Evolutionary conservation across 108 stramenopile genomes (phyloP).

Genomic region (Mayamaea pseudoterrestris): DNA sequence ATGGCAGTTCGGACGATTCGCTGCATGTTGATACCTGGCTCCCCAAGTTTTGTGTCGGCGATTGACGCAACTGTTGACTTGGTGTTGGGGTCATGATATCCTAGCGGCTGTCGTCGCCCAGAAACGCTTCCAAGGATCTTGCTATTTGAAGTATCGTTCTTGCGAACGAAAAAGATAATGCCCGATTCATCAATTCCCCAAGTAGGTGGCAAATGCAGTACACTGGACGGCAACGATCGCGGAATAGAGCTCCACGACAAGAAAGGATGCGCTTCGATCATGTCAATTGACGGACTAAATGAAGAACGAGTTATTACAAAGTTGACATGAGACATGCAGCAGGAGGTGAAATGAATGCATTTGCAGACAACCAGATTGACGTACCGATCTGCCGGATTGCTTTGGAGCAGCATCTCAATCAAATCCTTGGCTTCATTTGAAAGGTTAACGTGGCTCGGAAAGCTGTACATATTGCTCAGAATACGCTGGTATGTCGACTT

Average conservation of each 20-base stretch:
- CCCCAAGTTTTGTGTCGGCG: no score
- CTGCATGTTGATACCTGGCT: background rate
- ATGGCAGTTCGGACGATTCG: conserved; percentile 2
- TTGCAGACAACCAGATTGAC: no score
- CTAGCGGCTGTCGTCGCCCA: conserved; percentile 4
- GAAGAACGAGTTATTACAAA: no score
- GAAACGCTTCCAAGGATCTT: background rate
- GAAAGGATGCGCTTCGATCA: conserved; percentile 71
- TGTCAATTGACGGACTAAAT: conserved; percentile 57
- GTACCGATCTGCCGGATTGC: conserved; percentile 68
- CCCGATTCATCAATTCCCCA: conserved; percentile 44
- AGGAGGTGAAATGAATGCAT: conserved; percentile 1
- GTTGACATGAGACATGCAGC: no score
- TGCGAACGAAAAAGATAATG: conserved; percentile 10
- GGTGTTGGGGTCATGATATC: conserved; percentile 17
- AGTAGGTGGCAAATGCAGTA: conserved; percentile 38
- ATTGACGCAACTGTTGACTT: no score
- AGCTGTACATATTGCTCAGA: conserved; percentile 85
- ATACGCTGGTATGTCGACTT: conserved; percentile 97
- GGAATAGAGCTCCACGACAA: conserved; percentile 56
- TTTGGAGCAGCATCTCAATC: conserved; percentile 83
- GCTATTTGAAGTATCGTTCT: conserved; percentile 1
- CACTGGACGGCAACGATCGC: conserved; percentile 39
- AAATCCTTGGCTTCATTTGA: conserved; percentile 74
- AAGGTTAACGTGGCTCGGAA: conserved; percentile 66